Conservation (phyloP, 164 flowering plant genomes). For the Magnolia sinica region DNA sequence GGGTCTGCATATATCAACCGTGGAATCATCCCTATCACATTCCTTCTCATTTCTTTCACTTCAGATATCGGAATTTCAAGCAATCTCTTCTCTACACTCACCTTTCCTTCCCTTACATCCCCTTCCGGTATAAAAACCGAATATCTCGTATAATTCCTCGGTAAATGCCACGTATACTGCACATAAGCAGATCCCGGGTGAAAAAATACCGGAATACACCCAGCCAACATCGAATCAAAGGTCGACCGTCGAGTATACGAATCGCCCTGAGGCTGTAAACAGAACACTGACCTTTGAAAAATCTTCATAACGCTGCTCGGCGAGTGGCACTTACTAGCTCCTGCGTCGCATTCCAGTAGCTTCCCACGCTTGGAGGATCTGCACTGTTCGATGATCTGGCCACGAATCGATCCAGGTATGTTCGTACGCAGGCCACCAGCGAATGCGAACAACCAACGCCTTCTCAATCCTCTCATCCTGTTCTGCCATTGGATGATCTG, state of each 20-base stretch:
- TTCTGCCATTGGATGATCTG: conserved; percentile 56
- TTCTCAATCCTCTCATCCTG: conserved; percentile 41
- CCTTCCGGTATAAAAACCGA: conserved; percentile 57
- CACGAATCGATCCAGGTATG: conserved; percentile 34
- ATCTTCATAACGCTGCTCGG: conserved; percentile 50
- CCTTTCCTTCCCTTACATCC: conserved; percentile 31
- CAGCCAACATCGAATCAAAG: conserved; percentile 69
- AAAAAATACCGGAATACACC: conserved; percentile 81
- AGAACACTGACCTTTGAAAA: conserved; percentile 58
- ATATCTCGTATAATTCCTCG: conserved; percentile 40
- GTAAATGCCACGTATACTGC: conserved; percentile 78
- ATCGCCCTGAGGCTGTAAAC: conserved; percentile 76
- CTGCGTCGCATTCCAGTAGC: conserved; percentile 40
- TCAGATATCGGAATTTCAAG: conserved; percentile 25
- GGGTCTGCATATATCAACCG: conserved; percentile 63
- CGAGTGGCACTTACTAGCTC: conserved; percentile 35
- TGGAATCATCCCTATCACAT: conserved; percentile 60
- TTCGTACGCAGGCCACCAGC: conserved; percentile 61
- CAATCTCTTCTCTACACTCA: conserved; percentile 40
- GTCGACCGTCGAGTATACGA: conserved; percentile 59
- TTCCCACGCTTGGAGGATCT: conserved; percentile 32
- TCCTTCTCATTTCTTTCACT: conserved; percentile 51
- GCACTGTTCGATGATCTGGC: conserved; percentile 58
- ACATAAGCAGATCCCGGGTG: conserved; percentile 69
- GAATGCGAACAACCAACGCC: conserved; percentile 47